These are phyloP conservation scores for Pilobolus umbonatus DNA, from an alignment of 192 early-diverging fungal species.

Conservation along the genomic window DNA sequence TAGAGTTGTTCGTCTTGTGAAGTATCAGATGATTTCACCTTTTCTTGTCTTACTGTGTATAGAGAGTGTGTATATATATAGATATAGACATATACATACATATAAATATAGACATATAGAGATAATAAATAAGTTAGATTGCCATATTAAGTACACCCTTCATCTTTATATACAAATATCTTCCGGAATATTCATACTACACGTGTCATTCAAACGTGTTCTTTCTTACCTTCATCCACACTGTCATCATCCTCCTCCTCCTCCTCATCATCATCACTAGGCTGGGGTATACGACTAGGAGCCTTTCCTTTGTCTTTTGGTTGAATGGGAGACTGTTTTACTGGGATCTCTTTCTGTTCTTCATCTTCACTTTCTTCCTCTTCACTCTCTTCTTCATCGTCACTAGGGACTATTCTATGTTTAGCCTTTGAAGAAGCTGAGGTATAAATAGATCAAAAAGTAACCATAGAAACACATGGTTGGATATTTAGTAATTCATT, in stretches of 20 bases:
- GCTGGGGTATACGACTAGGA: neutral
- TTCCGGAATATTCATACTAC: too few relatives aligned
- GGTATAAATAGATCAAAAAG: too few relatives aligned
- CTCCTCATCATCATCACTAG: slow-evolving; percentile 22
- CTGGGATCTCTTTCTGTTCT: slow-evolving; percentile 9
- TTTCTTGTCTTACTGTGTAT: slow-evolving; percentile 5
- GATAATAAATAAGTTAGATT: slow-evolving; percentile 9
- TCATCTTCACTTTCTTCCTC: slow-evolving; percentile 12
- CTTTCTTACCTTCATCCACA: slow-evolving; percentile 7
- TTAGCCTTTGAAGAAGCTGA: neutral
- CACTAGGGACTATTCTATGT: slow-evolving; percentile 11
- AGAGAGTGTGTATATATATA: too few relatives aligned
- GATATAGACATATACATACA: too few relatives aligned
- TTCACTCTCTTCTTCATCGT: slow-evolving; percentile 24
- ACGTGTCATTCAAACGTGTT: too few relatives aligned
- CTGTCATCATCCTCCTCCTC: slow-evolving; percentile 18
- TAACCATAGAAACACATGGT: too few relatives aligned
- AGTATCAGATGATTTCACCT: neutral
- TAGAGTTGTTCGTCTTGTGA: slow-evolving; percentile 5
- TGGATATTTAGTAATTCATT: too few relatives aligned
- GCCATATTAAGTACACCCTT: too few relatives aligned
- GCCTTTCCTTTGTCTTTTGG: slow-evolving; percentile 7
- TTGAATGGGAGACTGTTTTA: too few relatives aligned
- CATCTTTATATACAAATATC: too few relatives aligned
- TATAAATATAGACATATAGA: too few relatives aligned